Evolutionary conservation across 2,329 filamentous ascomycete species (phyloP).

Genomic region (Chaetoscypha palmicola): DNA sequence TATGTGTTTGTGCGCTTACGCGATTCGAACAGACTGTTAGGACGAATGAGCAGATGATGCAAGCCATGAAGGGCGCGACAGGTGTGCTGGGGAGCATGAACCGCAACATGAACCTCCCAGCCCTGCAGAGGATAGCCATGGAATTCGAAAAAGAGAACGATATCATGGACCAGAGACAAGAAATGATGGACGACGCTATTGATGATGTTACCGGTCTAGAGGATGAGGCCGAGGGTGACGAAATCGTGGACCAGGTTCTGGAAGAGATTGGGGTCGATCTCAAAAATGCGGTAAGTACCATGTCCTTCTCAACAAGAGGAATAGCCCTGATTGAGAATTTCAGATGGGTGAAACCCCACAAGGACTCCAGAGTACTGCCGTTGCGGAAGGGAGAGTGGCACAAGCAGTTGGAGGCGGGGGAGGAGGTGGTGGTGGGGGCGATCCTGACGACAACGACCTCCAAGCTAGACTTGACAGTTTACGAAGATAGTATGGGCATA

Average conservation of each 20-base stretch:
- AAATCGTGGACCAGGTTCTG: constrained; percentile 91
- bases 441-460: constrained; percentile 75
- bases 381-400: constrained; percentile 71
- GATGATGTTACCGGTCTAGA: constrained; percentile 90
- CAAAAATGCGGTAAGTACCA: constrained; percentile 69
- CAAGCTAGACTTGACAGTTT: constrained; percentile 90
- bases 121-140: constrained; percentile 93
- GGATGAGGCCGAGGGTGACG: constrained; percentile 91
- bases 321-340: constrained; percentile 14
- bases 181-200: constrained; percentile 99
- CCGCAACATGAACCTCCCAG: constrained; percentile 91
- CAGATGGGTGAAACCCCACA: constrained; percentile 89
- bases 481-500: constrained; percentile 21
- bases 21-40: constrained; percentile 68
- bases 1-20: no score
- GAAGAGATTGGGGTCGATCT: constrained; percentile 96
- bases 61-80: constrained; percentile 97
- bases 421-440: constrained; percentile 38
- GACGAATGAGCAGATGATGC: constrained; percentile 99
- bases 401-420: constrained; percentile 74
- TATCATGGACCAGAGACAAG: constrained; percentile 97
- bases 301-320: not conserved
- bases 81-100: constrained; percentile 95
- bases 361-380: constrained; percentile 67
- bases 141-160: constrained; percentile 99